Evolutionary conservation across 2,329 filamentous ascomycete genomes (phyloP), one percentile per base, ranked within the genome.

Genomic region (Aspergillus arachidicola): DNA sequence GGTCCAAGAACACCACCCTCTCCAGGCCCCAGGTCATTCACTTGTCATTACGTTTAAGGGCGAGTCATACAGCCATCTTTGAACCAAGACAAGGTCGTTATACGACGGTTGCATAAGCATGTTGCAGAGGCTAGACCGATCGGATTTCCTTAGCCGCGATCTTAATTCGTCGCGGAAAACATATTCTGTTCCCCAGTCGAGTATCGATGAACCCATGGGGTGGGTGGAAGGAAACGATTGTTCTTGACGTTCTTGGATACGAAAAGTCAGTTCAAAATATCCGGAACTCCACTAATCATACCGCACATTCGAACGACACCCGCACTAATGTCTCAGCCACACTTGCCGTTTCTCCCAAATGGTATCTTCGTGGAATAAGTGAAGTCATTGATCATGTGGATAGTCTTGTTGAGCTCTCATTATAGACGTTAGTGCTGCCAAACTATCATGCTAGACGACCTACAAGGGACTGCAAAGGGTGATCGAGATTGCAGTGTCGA

Each of bases 251-350:
- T 38, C 51, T 55, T 38, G 51, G 32, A 55, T 55, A 55, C 51
- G 51, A 55, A 55, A 54, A 55, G 51, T 55, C 51, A 55, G 34
- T 19, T 38, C 26, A 36, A 32, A 55, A 38, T 19, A 38, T 23
- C 51, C 51, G 51, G 51, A 54, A 54, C 51, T 36, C 51, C 4
- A 55, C 51, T 38, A 55, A 55, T 55, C 51, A 55, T 19, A 54
- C 51, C 19, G 19, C n/a, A n/a, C 16, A 34, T 5, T 21, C 4
- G 28, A 16, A 34, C 3, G 28, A 6, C 32, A 23, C 30, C 51
- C 51, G 32, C 34, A 21, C 32, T 55, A 12, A 55, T 55, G 51
- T 55, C 51, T 55, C 51, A 55, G 51, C 51, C 51, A 55, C 51
- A 38, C 6, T 41, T 55, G 28, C 21, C 34, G n/a, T 38, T 38